Evolutionary conservation across 768 basidiomycete species (phyloP), one percentile per base, ranked within the genome.

Genomic region (Boletus edulis): DNA sequence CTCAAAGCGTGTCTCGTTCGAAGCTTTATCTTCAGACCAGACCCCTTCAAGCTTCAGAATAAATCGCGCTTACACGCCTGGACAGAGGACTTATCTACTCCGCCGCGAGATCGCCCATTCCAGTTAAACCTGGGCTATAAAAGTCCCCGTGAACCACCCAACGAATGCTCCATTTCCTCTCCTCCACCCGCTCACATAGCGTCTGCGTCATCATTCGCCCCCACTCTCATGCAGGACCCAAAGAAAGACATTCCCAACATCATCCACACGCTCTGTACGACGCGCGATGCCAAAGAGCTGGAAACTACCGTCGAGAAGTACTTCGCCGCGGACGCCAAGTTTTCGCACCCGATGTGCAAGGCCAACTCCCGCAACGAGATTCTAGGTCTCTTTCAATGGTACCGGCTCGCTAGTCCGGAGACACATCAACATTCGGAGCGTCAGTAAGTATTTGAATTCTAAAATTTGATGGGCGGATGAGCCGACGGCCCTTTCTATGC

Each of bases 341-440:
- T 87, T 64, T 76, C 74, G 39, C 84, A 87, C 65, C 83, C 86
- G 0, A 54, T 87, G 24, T 85, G 78, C 72, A 75, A 64, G 1
- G 75, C 78, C n/a, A 74, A 75, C 51, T 85, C 85, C 15, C 75
- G 85, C 49, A 78, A n/a, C n/a, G n/a, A 72, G 18, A 72, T 87
- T 27, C 72, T 86, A 4, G 61, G 82, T 75, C 40, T 64, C 31
- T 85, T 81, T 64, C 82, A 85, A 79, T 87, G 84, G 83, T 84
- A 85, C 65, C 81, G 85, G 47, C 72, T 87, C 34, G 67, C 85
- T 64, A 85, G 83, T 13, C 86, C 85, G 0, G 59, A 66, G 22
- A 73, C 80, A 22, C 66, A 59, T 80, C 35, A 57, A 72, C 2
- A 72, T 83, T 3, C 64, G 71, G 9, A 74, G 65, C 51, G 73